phyloP scores from a whole-genome alignment of 2,329 filamentous ascomycete genomes.

The Botrytis tulipae region DNA sequence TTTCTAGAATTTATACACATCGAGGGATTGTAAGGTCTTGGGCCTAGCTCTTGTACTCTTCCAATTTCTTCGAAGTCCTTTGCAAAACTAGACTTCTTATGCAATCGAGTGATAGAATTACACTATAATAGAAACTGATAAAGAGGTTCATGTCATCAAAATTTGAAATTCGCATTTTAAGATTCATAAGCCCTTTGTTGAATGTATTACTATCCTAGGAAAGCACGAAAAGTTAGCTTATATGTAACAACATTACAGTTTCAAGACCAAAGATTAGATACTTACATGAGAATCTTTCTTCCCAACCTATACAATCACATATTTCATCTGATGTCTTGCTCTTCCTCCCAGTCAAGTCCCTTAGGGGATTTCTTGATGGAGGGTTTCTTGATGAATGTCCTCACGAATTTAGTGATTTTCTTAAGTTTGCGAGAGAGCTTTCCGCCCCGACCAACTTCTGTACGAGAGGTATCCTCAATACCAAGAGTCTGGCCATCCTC shows the following conservation, averaged over 20 bases:
- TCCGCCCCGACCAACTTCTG: not conserved
- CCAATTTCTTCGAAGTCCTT: not conserved
- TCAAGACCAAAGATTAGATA: not conserved
- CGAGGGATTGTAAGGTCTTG: not conserved
- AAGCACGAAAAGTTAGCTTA: not conserved
- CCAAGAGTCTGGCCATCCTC: not conserved
- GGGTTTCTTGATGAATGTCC: not conserved
- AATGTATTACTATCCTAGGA: not conserved
- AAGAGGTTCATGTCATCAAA: not conserved
- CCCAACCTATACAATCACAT: not conserved
- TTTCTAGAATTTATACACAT: not conserved
- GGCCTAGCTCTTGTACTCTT: not conserved
- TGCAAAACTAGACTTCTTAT: not conserved
- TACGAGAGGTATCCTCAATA: not conserved
- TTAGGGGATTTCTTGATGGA: not conserved
- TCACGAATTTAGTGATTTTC: not conserved
- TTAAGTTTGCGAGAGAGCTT: not conserved
- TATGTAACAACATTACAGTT: not conserved
- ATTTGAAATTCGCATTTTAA: not conserved
- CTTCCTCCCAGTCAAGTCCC: not conserved
- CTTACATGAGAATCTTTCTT: not conserved
- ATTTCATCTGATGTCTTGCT: not conserved
- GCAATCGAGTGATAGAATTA: not conserved
- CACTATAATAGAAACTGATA: not conserved
- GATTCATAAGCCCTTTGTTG: not conserved